Evolutionary conservation across 2,329 filamentous ascomycete species (phyloP), one percentile per base, ranked within the genome.

Genomic region (Epichloe coenophiala): DNA sequence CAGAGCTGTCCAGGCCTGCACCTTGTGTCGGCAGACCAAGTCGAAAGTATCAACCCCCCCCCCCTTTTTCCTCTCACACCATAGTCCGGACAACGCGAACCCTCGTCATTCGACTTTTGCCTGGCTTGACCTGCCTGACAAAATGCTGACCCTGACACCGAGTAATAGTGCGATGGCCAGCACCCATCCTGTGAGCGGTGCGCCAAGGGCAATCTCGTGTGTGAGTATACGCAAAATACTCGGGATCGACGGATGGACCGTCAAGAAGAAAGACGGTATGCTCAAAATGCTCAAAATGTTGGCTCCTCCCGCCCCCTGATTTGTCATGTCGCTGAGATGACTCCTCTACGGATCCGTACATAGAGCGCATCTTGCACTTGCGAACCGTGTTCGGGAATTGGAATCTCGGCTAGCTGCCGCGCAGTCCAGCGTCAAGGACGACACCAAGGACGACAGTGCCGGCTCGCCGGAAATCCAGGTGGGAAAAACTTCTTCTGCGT

Each of bases 211-310:
- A 52, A 48, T 36, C 40, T 54, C 44, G 50, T 51, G 6, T 60
- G 58, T 41, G 51, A 56, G 39, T 60, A 59, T 36, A 54, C 56
- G 19, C 52, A 56, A 43, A 56, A 53, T 21, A 56, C 54, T 9
- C 57, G 54, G 31, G 58, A 60, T 49, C 59, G 58, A 49, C 57
- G 58, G 35, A 55, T 60, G 48, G 54, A 58, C 27, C 57, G 58
- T 3, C 56, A 57, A 35, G 55, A 55, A 36, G 57, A 59, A 39
- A 52, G 56, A 13, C 56, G 50, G 56, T 59, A 43, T 49, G 53
- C 39, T 9, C n/a, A 6, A 15, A n/a, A 40, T 3, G 7, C 3
- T 27, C 19, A 6, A 17, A n/a, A 40, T 2, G 11, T 6, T 13
- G 12, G 9, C 35, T 17, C 15, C 21, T 27, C 15, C 21, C 9